Evolutionary conservation across 192 early-diverging fungal genomes (phyloP), one percentile per base, ranked within the genome.

Genomic region (Backusella mclennaniae): DNA sequence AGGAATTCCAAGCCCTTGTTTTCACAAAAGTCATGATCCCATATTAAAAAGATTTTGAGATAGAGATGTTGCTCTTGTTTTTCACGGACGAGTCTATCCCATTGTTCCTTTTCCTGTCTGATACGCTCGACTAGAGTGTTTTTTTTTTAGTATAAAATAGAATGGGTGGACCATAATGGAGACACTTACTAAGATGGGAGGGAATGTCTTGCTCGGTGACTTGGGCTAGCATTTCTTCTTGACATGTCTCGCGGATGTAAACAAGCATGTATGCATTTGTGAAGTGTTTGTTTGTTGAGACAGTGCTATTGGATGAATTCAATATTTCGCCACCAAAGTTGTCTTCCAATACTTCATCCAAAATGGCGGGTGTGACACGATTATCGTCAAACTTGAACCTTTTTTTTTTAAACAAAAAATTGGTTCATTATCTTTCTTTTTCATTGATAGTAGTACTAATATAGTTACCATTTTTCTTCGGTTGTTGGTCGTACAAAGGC

Each of bases 211-310:
- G 76, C 14, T 86, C 84, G 14, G 85, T 84, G 1, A 94, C 80
- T 23, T 89, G 86, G 11, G 85, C 84, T 66, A 98, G 83, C 33
- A 98, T 87, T n/a, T 88, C 75, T 38, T 92, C 91, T 72, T 91
- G 81, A 76, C 91, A 85, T 11, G 84, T 75, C 77, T 95, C 90
- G 66, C 96, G 92, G 42, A 99, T 90, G 76, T 99, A 99, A 23
- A 98, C 96, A 82, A 99, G 85, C 97, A 99, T 98, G 87, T 99
- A 99, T 12, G 98, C 98, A 76, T 97, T 99, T 3, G 94, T 96
- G 78, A 94, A 97, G 21, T 95, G 92, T 80, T 94, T 97, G 33
- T 78, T 69, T 19, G 82, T 78, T 36, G 81, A 82, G 3, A 72
- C 39, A 11, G 82, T 80, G n/a, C 15, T 71, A 46, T 9, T 19